Percentiles rank a stretch among this genome's conserved stretches.
Evolutionary conservation across 768 basidiomycete genomes (phyloP).

Genomic region (Gyrodon lividus): DNA sequence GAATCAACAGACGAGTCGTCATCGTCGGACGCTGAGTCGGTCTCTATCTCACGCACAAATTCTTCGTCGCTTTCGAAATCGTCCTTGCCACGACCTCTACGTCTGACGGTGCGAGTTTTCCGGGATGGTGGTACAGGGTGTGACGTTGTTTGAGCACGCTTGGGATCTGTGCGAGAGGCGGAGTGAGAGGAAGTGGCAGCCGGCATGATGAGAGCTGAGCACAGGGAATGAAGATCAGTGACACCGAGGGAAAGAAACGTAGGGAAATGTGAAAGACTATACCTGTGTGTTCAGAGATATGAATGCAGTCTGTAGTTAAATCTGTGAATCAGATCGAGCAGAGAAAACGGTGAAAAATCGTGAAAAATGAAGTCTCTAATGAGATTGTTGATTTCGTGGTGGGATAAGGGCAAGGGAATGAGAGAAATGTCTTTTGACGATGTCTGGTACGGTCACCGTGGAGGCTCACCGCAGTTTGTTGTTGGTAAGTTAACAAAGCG

Average conservation of each 20-base stretch:
- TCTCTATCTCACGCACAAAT: slow-evolving; percentile 65
- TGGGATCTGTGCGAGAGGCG: slow-evolving; percentile 30
- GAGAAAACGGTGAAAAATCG: slow-evolving; percentile 18
- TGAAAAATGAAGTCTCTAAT: slow-evolving; percentile 9
- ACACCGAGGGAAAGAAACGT: slow-evolving; percentile 22
- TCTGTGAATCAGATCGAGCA: slow-evolving; percentile 23
- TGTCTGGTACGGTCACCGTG: slow-evolving; percentile 11
- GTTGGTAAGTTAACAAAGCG: slow-evolving; percentile 33
- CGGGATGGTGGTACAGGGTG: slow-evolving; percentile 31
- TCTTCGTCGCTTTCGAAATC: slow-evolving; percentile 75
- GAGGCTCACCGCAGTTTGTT: slow-evolving; percentile 24
- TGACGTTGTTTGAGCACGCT: slow-evolving; percentile 27
- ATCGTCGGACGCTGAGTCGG: slow-evolving; percentile 68
- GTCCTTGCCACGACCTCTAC: slow-evolving; percentile 61
- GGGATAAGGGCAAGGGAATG: slow-evolving; percentile 14
- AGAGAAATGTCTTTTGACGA: slow-evolving; percentile 2
- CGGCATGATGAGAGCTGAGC: slow-evolving; percentile 43
- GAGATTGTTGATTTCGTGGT: slow-evolving; percentile 9
- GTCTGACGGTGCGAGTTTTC: slow-evolving; percentile 49
- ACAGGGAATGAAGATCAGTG: slow-evolving; percentile 3
- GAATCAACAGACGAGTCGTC: slow-evolving; percentile 61
- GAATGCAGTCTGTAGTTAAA: slow-evolving; percentile 23
- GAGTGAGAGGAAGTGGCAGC: slow-evolving; percentile 38
- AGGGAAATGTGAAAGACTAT: slow-evolving; percentile 26
- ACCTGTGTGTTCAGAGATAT: slow-evolving; percentile 36